Base-by-base conservation (phyloP, 2,329 filamentous ascomycete species). In the Colletotrichum lupini region DNA sequence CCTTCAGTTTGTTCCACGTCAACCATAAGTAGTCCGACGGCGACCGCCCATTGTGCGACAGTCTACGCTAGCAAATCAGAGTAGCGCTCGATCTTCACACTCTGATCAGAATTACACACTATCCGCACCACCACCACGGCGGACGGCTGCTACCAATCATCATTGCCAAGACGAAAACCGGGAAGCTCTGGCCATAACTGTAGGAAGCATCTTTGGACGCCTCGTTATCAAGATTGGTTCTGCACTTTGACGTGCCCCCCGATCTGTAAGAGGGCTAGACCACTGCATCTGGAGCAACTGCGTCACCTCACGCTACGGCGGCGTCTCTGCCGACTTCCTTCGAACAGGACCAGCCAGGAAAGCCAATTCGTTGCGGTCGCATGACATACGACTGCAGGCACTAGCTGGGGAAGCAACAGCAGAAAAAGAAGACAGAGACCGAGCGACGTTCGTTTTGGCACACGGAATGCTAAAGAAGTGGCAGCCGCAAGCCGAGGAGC, bases 161-260 rank as follows among this genome's bases (percentile, higher is more conserved):
- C 42, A n/a, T 19, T 12, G 30, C 28, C 16, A 24, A 19, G 16
- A 14, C 52, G 4, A 56, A 62, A 62, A 62, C 57, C 64, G 28
- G 64, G 46, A 68, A 42, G 57, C 19, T 28, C 19, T 28, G 35
- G 53, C 16, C 68, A 7, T 65, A 30, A 53, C 22, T 24, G 22
- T 14, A 9, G 26, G 16, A 35, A 42, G 35, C 11, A n/a, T 28
- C 12, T 28, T 16, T 32, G 26, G 11, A 14, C 53, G 14, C 24
- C 52, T 24, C 16, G 42, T 22, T 22, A 55, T 37, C 68, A 62
- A 68, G 57, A 58, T 72, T 22, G 19, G 8, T 22, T 42, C 62
- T 70, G 68, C 68, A 46, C 14, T 16, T 70, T 67, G 64, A 68
- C 63, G 68, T 68, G 46, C n/a, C 28, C 19, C n/a, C 8, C 46